Evolutionary conservation across 2,329 filamentous ascomycete genomes (phyloP), one percentile per base, ranked within the genome.

Genomic region (Fusarium multiceps): DNA sequence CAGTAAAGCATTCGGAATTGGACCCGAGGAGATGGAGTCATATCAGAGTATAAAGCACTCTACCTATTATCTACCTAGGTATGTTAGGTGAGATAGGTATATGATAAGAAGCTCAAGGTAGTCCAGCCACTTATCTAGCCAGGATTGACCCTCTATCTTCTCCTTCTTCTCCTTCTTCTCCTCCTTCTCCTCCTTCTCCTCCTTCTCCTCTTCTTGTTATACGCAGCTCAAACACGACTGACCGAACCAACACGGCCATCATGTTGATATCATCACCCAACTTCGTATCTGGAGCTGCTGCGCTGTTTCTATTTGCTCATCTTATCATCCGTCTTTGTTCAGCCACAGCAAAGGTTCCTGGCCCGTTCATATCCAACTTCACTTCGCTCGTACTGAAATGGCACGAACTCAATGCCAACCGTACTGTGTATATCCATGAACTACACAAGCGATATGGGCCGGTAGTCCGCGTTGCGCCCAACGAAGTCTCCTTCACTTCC

Each of bases 401-500:
- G 80, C 81, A 89, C 55, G 88, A 90, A 75, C 82, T 90, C 51
- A 80, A 78, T 34, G 85, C 83, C 32, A 79, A 80, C 23, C 81
- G 87, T 30, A 88, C 87, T 2, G 74, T 77, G 46, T 88, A 89
- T 66, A 82, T 90, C 30, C 87, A 90, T 66, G 55, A 69, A 1
- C 79, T 90, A 18, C 89, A 91, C 73, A 71, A 80, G 54, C 76
- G 75, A 49, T 88, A 89, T 64, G 88, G 88, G 1, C 84, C 86
- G 0, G 84, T 86, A 0, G 86, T 91, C 20, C 84, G 88, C 7
- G 74, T 90, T 30, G 84, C 82, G 1, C 88, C 88, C 0, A 83
- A 84, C 63, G 88, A 91, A 77, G 85, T 88, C 6, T 86, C 86
- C 0, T 90, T 90, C 65, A 84, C 86, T 1, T 88, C 86, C 4